A percentile compares a stretch with the other conserved stretches of the same genome.
Conservation (phyloP, 108 stramenopile species). For the Licmophora abbreviata region DNA sequence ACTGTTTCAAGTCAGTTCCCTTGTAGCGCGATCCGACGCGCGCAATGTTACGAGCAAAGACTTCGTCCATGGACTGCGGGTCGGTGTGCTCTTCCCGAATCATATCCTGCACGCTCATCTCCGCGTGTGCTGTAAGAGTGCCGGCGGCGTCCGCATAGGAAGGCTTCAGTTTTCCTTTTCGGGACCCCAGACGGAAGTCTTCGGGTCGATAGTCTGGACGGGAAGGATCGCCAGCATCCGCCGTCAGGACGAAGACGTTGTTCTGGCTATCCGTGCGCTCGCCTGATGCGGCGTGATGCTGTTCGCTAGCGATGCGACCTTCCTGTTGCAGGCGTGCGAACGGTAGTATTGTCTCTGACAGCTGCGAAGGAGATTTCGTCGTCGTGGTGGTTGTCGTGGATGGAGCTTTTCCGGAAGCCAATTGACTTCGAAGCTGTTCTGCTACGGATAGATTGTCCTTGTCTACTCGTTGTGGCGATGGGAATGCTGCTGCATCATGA, state of each 20-base stretch:
- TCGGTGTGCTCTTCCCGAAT: conserved; percentile 25
- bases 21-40: conserved; percentile 48
- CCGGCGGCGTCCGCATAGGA: neutral
- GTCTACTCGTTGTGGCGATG: neutral
- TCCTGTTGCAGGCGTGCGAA: neutral
- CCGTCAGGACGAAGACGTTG: neutral
- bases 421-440: conserved; percentile 28
- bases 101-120: conserved; percentile 50
- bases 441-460: conserved; percentile 41
- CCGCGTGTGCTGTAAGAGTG: conserved; percentile 17
- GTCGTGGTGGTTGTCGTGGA: neutral
- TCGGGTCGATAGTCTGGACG: conserved; percentile 4
- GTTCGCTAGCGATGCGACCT: neutral
- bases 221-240: neutral
- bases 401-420: conserved; percentile 15
- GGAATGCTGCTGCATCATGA: conserved; percentile 4
- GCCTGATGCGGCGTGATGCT: neutral
- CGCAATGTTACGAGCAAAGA: conserved; percentile 45
- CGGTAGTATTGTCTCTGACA: neutral
- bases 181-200: conserved; percentile 11
- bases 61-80: conserved; percentile 41
- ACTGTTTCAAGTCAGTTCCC: conserved; percentile 13
- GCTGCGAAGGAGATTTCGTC: neutral
- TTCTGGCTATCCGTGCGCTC: too few species aligned
- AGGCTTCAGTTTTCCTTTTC: conserved; percentile 11